These are phyloP conservation scores for Microsporum audouinii DNA, from an alignment of 2,329 filamentous ascomycete species.

Conservation along the genomic window DNA sequence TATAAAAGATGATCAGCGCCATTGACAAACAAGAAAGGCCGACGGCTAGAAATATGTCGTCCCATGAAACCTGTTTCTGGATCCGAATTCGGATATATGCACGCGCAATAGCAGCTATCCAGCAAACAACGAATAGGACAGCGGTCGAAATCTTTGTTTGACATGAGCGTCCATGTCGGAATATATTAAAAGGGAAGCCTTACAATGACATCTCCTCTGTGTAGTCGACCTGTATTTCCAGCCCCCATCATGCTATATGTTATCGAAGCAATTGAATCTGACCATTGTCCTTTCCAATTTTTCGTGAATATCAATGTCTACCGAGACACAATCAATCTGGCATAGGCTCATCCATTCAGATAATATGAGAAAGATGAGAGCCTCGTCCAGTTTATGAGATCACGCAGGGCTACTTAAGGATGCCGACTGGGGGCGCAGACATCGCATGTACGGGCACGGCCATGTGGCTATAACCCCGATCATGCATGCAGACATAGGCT, in stretches of 20 bases:
- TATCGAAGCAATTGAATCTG: not conserved
- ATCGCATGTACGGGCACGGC: not conserved
- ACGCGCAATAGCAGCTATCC: not conserved
- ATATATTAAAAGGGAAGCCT: not conserved
- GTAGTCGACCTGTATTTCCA: not conserved
- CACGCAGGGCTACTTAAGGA: not conserved
- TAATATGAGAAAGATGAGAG: not conserved
- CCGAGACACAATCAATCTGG: not conserved
- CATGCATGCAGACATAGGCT: too few relatives aligned
- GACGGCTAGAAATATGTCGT: not conserved
- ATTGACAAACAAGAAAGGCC: not conserved
- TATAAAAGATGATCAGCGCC: not conserved
- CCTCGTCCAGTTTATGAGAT: not conserved
- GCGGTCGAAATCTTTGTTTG: not conserved
- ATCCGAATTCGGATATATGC: not conserved
- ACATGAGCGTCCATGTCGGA: not conserved
- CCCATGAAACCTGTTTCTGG: constrained; percentile 1
- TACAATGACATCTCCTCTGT: not conserved
- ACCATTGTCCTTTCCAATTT: too few relatives aligned
- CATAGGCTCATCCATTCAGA: not conserved
- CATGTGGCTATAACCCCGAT: not conserved
- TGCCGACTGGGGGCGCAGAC: not conserved
- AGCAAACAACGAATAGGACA: constrained; percentile 1
- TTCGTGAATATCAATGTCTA: not conserved
- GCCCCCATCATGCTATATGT: not conserved